Percentiles rank a stretch among this genome's conserved stretches.
Conservation (phyloP, 306 rosid species). For the Dalbergia cochinchinensis region DNA sequence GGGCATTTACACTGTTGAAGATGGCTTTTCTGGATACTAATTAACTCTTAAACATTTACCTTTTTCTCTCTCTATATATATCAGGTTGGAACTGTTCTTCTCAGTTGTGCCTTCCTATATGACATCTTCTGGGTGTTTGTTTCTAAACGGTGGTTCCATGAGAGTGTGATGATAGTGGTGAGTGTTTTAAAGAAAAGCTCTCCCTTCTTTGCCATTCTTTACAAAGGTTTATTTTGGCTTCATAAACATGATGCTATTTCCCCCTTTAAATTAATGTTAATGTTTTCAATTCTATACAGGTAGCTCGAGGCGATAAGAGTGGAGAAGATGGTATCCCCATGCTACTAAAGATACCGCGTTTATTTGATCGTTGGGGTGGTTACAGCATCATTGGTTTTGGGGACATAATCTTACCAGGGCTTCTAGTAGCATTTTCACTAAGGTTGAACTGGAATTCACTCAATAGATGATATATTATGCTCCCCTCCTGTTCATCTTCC, state of each 20-base stretch:
- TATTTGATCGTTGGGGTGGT: slow-evolving; percentile 99
- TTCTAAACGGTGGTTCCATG: slow-evolving; percentile 95
- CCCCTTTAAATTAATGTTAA: not conserved
- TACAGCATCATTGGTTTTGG: slow-evolving; percentile 98
- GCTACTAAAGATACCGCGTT: slow-evolving; percentile 95
- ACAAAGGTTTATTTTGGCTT: slow-evolving; percentile 35
- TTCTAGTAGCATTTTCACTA: slow-evolving; percentile 90
- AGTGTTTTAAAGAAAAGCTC: slow-evolving; percentile 48
- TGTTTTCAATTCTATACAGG: slow-evolving; percentile 60
- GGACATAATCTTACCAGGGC: slow-evolving; percentile 96
- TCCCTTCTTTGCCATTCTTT: slow-evolving; percentile 24
- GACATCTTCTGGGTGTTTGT: slow-evolving; percentile 99
- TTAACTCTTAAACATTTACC: slow-evolving; percentile 3
- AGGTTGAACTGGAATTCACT: slow-evolving; percentile 64
- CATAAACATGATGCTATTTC: not conserved
- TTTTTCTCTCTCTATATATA: slow-evolving; percentile 5
- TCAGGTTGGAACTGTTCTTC: slow-evolving; percentile 99
- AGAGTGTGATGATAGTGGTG: slow-evolving; percentile 99
- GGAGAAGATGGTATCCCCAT: slow-evolving; percentile 99
- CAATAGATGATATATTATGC: slow-evolving; percentile 24
- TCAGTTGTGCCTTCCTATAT: slow-evolving; percentile 90
- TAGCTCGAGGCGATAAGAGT: slow-evolving; percentile 97
- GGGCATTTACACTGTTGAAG: slow-evolving; percentile 9
- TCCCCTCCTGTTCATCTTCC: slow-evolving; percentile 13
- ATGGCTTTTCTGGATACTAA: slow-evolving; percentile 26